Evolutionary conservation across 148 eudicot genomes (phyloP).

Genomic region (Silene latifolia): DNA sequence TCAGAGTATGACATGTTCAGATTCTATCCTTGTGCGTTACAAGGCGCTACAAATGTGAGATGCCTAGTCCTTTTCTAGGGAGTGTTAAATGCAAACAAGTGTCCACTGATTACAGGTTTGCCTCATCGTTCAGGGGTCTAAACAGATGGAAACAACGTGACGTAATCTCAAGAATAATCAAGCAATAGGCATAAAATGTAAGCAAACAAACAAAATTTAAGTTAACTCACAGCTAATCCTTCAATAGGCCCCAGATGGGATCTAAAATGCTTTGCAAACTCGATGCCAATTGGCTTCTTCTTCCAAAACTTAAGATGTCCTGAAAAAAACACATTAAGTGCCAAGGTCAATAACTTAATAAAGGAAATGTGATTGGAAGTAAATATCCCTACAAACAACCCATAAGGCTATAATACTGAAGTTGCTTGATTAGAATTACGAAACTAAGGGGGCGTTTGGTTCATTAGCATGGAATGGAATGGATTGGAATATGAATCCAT

Average conservation of each 20-base stretch:
- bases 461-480: too few species aligned
- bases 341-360: slow-evolving; percentile 3
- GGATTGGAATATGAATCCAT: too few species aligned
- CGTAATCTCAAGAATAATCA: not conserved
- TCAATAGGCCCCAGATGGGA: slow-evolving; percentile 96
- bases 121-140: not conserved
- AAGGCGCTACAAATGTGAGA: not conserved
- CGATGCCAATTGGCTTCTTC: slow-evolving; percentile 83
- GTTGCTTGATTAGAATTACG: not conserved
- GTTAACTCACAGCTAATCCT: slow-evolving; percentile 83
- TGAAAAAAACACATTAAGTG: slow-evolving; percentile 18
- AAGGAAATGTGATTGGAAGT: not conserved
- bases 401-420: not conserved
- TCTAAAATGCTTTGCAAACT: slow-evolving; percentile 97
- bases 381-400: too few species aligned
- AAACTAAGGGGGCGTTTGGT: too few species aligned
- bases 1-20: not conserved
- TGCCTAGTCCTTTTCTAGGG: not conserved
- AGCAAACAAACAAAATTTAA: slow-evolving; percentile 9
- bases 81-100: not conserved
- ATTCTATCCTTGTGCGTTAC: not conserved
- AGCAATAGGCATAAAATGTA: slow-evolving; percentile 12
- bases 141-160: not conserved
- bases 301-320: slow-evolving; percentile 99
- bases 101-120: not conserved